Conservation (phyloP, 371 early-diverging fungal species). For the Batkoa obscura region DNA sequence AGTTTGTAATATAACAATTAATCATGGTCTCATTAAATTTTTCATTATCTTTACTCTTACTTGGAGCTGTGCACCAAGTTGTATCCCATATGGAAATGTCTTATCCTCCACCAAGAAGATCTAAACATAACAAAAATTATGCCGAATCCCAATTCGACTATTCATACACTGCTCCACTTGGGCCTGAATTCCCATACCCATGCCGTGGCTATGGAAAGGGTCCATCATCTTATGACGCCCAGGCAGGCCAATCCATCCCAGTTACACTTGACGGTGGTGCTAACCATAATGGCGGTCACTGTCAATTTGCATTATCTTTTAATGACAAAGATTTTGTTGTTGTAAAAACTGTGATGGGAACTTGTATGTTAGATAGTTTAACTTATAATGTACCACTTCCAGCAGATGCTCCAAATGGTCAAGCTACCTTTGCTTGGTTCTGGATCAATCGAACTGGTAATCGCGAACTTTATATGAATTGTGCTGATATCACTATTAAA, state of each 20-base stretch:
- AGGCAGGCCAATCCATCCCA: conserved; percentile 15
- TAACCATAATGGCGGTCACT: conserved; percentile 6
- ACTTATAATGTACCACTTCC: background rate
- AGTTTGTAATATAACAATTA: too few species aligned
- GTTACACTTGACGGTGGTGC: conserved; percentile 9
- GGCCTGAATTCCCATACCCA: background rate
- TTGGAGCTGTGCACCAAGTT: too few species aligned
- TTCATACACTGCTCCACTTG: background rate
- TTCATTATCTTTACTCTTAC: too few species aligned
- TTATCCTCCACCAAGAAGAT: background rate
- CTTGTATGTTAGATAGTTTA: background rate
- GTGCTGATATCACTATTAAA: conserved; percentile 25
- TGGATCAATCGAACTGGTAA: conserved; percentile 14
- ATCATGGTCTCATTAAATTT: too few species aligned
- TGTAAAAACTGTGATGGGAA: conserved; percentile 2
- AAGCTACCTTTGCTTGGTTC: conserved; percentile 2
- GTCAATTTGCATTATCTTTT: conserved; percentile 2
- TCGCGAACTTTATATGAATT: conserved; percentile 37
- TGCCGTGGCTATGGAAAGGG: conserved; percentile 1
- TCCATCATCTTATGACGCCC: background rate
- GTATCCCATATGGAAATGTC: background rate
- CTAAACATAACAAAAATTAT: background rate
- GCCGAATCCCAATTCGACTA: background rate
- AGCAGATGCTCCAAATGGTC: background rate
- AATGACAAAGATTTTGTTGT: background rate